Percentiles rank a stretch among this genome's conserved stretches.
Conservation (phyloP, 768 basidiomycete species). For the Psilocybe sp. region DNA sequence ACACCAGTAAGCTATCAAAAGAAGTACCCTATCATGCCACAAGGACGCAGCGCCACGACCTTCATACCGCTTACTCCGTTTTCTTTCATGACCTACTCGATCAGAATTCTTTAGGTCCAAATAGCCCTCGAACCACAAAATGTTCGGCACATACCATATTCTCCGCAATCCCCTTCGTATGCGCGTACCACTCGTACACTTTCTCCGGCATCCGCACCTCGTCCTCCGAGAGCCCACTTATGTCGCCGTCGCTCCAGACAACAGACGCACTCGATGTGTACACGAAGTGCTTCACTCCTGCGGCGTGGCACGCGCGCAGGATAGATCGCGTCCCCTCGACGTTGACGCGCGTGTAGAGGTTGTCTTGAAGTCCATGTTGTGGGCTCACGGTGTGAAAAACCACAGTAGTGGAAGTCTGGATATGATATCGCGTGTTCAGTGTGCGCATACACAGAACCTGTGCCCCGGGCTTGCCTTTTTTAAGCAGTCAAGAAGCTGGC, state of each 20-base stretch:
- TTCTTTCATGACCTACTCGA: conserved; percentile 26
- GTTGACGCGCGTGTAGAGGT: conserved; percentile 49
- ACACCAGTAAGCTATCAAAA: not conserved
- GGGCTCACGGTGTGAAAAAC: conserved; percentile 58
- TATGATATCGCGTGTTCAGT: not conserved
- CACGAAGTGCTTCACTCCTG: conserved; percentile 44
- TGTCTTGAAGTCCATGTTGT: conserved; percentile 31
- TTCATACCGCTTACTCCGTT: conserved; percentile 42
- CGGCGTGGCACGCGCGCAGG: conserved; percentile 36
- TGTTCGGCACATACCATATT: conserved; percentile 29
- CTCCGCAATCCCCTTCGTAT: conserved; percentile 52
- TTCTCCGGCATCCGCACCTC: conserved; percentile 37
- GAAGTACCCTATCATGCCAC: conserved; percentile 51
- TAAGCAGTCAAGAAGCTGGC: conserved; percentile 36
- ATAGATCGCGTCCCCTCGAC: conserved; percentile 46
- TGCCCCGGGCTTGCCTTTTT: conserved; percentile 26
- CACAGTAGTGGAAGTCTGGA: conserved; percentile 33
- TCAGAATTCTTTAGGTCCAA: not conserved
- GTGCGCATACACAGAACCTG: not conserved
- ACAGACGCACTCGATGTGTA: conserved; percentile 52
- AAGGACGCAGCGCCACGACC: conserved; percentile 49
- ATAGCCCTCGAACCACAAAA: too few species aligned
- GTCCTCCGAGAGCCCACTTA: conserved; percentile 49
- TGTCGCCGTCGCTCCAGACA: conserved; percentile 42
- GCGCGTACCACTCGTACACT: conserved; percentile 48